Evolutionary conservation across 2,329 filamentous ascomycete species (phyloP).

Genomic region (Nemania serpens): DNA sequence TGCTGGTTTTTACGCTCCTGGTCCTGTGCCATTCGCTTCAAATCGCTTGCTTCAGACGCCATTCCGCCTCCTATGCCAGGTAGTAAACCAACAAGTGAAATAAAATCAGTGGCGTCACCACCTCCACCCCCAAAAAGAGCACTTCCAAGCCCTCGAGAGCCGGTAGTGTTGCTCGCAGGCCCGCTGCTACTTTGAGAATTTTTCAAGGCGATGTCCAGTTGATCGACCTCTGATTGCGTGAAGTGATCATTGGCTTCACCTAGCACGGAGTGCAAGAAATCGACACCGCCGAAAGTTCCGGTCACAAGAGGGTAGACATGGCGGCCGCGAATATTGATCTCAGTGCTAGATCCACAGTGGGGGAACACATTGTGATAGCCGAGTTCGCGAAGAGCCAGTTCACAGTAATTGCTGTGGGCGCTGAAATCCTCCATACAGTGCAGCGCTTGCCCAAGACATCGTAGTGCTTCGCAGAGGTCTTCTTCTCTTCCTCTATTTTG

Average conservation of each 20-base stretch:
- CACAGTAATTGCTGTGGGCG: constrained; percentile 83
- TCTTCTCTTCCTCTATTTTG: constrained; percentile 68
- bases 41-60: constrained; percentile 66
- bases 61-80: constrained; percentile 71
- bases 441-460: constrained; percentile 75
- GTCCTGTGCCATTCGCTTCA: constrained; percentile 69
- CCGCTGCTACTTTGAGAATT: constrained; percentile 62
- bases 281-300: constrained; percentile 77
- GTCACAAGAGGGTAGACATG: constrained; percentile 77
- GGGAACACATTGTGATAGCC: constrained; percentile 72
- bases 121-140: constrained; percentile 38
- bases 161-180: constrained; percentile 38
- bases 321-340: constrained; percentile 69
- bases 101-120: constrained; percentile 60
- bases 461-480: constrained; percentile 78
- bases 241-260: constrained; percentile 83
- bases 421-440: constrained; percentile 81
- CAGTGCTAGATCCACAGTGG: constrained; percentile 69
- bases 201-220: constrained; percentile 75
- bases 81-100: constrained; percentile 74
- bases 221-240: constrained; percentile 81
- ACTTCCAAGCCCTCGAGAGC: constrained; percentile 49
- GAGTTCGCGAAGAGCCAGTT: constrained; percentile 75
- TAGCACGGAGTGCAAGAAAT: constrained; percentile 80
- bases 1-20: constrained; percentile 50